Evolutionary conservation across 495 filamentous ascomycete species (phyloP), one percentile per base, ranked within the genome.

Genomic region (Echria macrotheca): DNA sequence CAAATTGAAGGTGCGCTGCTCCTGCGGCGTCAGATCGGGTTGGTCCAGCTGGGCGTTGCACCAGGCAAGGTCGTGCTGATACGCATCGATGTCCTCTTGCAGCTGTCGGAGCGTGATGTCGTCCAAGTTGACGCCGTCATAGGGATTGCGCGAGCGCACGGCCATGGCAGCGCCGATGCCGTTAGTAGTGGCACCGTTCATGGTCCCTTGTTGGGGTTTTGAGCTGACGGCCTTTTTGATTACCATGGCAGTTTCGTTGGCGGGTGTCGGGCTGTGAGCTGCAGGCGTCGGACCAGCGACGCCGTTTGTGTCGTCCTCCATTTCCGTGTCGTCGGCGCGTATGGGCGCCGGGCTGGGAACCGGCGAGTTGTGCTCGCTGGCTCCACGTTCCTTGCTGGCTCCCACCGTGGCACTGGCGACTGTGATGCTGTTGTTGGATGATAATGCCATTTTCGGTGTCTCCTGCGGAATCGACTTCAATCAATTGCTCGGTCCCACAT

Each of bases 51-150:
- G 64, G 5, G 59, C 55, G 5, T 44, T 49, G 48, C 69, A 72
- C 44, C 59, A 74, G 10, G 64, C 59, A 2, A 67, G 29, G 46
- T 74, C 71, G 24, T 66, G 60, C 7, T 64, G 53, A 46, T 71
- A 74, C 5, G 68, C 69, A 1, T 40, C 43, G 43, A 72, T 70
- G 25, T 72, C 71, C 39, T 72, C 69, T 8, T 57, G 45, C 44
- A 72, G 59, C 57, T 74, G 71, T 10, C 69, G 65, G 8, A 66
- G 47, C 0, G 59, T 70, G 45, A 74, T 63, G 10, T 66, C 59
- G 17, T 72, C 69, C 0, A 74, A 46, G 23, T 68, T 55, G 22
- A 28, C 3, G 35, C 47, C 19, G 7, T 24, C 38, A 22, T 41
- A 41, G 17, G 12, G 12, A 11, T 4, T 22, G 38, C 38, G 38